A percentile compares a stretch with the other conserved stretches of the same genome.
Evolutionary conservation across 345 rosid genomes (phyloP).

Genomic region (Syzygium oleosum): DNA sequence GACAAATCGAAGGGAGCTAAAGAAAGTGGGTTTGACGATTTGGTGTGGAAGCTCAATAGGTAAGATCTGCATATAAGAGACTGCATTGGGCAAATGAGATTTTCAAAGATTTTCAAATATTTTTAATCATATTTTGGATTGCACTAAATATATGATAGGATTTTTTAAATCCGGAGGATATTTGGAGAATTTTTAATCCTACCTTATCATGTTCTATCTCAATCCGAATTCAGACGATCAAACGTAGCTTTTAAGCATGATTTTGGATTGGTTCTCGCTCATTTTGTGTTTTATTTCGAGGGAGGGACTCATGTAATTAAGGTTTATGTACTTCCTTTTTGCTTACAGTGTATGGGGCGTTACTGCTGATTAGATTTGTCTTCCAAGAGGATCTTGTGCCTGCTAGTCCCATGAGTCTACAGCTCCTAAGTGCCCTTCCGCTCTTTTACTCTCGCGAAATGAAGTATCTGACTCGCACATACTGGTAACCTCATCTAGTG

Average conservation of each 20-base stretch:
- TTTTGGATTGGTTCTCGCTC: neutral
- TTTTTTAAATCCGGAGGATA: too few relatives aligned
- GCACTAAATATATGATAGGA: too few relatives aligned
- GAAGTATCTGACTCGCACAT: neutral
- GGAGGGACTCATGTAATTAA: neutral
- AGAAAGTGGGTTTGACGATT: too few relatives aligned
- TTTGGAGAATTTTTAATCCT: too few relatives aligned
- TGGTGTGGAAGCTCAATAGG: too few relatives aligned
- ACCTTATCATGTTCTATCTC: too few relatives aligned
- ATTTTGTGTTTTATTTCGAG: neutral
- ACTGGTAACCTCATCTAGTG: neutral
- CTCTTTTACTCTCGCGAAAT: neutral
- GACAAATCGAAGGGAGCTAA: too few relatives aligned
- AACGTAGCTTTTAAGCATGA: neutral
- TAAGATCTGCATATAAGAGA: too few relatives aligned
- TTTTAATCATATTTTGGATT: too few relatives aligned
- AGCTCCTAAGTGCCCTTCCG: neutral
- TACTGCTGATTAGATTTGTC: neutral
- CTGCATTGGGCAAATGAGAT: too few relatives aligned
- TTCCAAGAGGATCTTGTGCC: neutral
- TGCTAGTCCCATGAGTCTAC: neutral
- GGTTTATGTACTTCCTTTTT: neutral
- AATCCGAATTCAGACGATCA: too few relatives aligned
- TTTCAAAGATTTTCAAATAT: too few relatives aligned
- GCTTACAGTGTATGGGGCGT: neutral